phyloP scores from a whole-genome alignment of 208 protist genomes.

The Acanthamoeba culbertsoni region DNA sequence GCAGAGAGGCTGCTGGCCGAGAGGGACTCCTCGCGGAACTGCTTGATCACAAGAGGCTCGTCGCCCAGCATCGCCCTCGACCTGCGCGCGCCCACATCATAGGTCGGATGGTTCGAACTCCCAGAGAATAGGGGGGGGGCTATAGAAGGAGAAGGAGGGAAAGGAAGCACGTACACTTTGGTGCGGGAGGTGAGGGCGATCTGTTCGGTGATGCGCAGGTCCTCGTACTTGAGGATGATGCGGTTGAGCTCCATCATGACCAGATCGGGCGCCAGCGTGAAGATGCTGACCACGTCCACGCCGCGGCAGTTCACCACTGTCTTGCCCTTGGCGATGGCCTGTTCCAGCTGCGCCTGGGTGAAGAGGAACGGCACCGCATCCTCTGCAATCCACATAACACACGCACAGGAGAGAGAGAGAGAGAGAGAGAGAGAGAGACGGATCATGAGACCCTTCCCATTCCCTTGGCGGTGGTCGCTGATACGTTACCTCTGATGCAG shows the following conservation, averaged over 20 bases:
- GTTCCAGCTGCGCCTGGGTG: slow-evolving; percentile 18
- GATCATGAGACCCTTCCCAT: no score
- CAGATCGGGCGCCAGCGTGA: background rate
- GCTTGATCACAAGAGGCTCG: background rate
- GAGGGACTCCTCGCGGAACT: slow-evolving; percentile 12
- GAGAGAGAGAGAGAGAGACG: background rate
- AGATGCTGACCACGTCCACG: slow-evolving; percentile 36
- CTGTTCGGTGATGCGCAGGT: background rate
- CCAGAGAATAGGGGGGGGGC: no score
- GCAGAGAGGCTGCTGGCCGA: background rate
- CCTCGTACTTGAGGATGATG: background rate
- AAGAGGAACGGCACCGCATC: slow-evolving; percentile 30
- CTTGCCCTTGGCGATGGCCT: slow-evolving; percentile 21
- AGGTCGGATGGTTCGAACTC: no score
- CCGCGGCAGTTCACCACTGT: slow-evolving; percentile 36
- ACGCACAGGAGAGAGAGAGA: background rate
- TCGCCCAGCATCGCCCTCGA: background rate
- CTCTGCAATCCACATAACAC: background rate
- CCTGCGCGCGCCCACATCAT: background rate
- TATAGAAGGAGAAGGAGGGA: background rate
- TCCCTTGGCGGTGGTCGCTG: no score
- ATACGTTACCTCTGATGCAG: slow-evolving; percentile 11
- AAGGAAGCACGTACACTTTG: background rate
- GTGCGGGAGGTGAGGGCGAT: background rate
- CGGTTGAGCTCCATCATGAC: slow-evolving; percentile 11